Conservation (phyloP, 23 red algal species). For the Chondrus crispus region DNA sequence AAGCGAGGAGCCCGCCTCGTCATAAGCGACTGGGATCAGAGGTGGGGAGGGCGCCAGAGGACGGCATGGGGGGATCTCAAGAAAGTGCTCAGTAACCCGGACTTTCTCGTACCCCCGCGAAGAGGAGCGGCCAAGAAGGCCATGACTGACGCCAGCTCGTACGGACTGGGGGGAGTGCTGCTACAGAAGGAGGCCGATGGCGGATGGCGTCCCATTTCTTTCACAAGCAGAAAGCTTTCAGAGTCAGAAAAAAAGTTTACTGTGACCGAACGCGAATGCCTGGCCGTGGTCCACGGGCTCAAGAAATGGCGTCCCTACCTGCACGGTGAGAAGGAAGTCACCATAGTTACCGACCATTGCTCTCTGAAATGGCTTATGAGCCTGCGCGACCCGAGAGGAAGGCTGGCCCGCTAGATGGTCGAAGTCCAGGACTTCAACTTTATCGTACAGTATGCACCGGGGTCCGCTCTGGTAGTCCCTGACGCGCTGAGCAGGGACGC, state of each 20-base stretch:
- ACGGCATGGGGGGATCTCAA: background rate
- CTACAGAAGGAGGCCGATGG: background rate
- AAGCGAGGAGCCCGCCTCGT: background rate
- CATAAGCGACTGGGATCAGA: background rate
- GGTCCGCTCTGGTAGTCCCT: background rate
- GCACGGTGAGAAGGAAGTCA: background rate
- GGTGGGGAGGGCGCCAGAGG: background rate
- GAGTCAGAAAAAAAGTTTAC: background rate
- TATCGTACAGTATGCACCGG: background rate
- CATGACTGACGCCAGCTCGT: constrained; percentile 7
- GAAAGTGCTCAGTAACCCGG: background rate
- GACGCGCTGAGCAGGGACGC: background rate
- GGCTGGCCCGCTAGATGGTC: background rate
- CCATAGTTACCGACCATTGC: background rate
- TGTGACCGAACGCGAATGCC: background rate
- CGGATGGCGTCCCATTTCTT: background rate
- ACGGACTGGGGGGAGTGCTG: background rate
- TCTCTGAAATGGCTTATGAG: background rate
- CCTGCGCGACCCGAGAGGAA: background rate
- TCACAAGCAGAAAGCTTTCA: background rate
- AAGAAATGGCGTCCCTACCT: background rate
- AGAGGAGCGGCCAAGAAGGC: background rate
- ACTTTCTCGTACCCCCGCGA: background rate
- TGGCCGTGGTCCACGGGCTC: background rate
- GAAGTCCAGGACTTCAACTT: background rate